Base-by-base conservation (phyloP, 1,284 basidiomycete species). In the Somion occarium region DNA sequence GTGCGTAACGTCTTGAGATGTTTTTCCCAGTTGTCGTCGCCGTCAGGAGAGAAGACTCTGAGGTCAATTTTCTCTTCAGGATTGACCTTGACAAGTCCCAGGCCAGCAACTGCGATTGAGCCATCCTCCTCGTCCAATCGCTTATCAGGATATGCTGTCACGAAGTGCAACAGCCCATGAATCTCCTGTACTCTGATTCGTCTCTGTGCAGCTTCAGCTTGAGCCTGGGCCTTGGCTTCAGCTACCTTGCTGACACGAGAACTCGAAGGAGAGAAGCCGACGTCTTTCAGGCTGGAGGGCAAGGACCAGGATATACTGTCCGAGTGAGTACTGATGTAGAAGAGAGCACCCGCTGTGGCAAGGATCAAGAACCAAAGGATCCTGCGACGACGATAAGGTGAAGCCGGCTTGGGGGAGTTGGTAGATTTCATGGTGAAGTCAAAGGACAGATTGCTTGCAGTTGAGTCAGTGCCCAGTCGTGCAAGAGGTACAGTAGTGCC, bases 161-260 rank as follows among this genome's bases (percentile, higher is more conserved):
- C 76, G 44, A 88, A 73, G 59, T 84, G 74, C 25, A 88, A 68
- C 18, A 88, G 68, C 0, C 83, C 86, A 52, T 81, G 83, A 24
- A 88, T 78, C 64, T 88, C 86, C 41, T 56, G 56, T 27, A 65
- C 61, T 25, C 52, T 42, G n/a, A 53, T 45, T 41, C 60, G 54
- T 50, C 56, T 48, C 48, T 54, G 55, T 27, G 57, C 49, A 47
- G 49, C 46, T 9, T 22, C 13, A n/a, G 15, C 25, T 23, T 37
- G 22, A 38, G 50, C 53, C 46, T 60, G 56, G 34, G 57, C 47
- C 47, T 60, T 61, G 11, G 64, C 65, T 26, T 63, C 57, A 22
- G 59, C 60, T 34, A 64, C 59, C 51, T 59, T 59, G 26, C 61
- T 60, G 19, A 59, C 61, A 53, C 46, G 63, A 56, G 53, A 63